A percentile compares a stretch with the other conserved stretches of the same genome.
phyloP scores from a whole-genome alignment of 1,139 yeast genomes.

The Magnusiomyces tetraspermus region DNA sequence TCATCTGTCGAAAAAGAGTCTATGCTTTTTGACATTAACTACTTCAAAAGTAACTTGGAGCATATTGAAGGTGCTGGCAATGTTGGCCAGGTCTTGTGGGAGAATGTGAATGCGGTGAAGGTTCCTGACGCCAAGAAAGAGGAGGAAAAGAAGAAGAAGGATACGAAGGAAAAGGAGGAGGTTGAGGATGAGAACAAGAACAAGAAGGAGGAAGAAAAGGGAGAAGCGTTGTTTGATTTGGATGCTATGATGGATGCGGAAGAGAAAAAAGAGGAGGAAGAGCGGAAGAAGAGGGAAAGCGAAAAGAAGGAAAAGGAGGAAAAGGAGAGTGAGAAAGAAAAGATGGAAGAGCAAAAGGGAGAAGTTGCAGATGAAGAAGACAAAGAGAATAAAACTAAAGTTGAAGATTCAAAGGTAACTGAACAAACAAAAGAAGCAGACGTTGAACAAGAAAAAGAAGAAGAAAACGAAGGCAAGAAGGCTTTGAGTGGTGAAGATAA shows the following conservation, averaged over 20 bases:
- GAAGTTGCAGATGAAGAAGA: background rate
- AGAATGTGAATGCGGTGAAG: constrained; percentile 42
- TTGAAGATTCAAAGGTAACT: constrained; percentile 22
- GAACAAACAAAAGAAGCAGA: background rate
- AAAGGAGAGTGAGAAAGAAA: background rate
- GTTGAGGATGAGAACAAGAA: constrained; percentile 58
- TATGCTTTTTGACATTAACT: constrained; percentile 54
- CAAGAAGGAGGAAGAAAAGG: constrained; percentile 21
- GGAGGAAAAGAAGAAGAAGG: too few relatives aligned
- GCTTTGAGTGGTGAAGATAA: constrained; percentile 6
- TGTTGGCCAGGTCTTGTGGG: constrained; percentile 59
- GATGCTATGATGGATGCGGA: background rate
- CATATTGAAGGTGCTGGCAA: constrained; percentile 56
- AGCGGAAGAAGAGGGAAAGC: background rate
- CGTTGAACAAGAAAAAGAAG: background rate
- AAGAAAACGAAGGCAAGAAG: constrained; percentile 11
- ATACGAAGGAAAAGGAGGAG: too few relatives aligned
- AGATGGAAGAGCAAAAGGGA: background rate
- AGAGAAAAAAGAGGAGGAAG: background rate
- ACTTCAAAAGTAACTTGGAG: constrained; percentile 50
- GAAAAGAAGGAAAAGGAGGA: background rate
- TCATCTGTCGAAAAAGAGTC: constrained; percentile 26
- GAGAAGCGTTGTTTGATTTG: background rate
- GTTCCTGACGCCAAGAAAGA: background rate
- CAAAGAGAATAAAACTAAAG: background rate